Base-by-base conservation (phyloP, 441 rosid genomes). In the Eutrema salsugineum region DNA sequence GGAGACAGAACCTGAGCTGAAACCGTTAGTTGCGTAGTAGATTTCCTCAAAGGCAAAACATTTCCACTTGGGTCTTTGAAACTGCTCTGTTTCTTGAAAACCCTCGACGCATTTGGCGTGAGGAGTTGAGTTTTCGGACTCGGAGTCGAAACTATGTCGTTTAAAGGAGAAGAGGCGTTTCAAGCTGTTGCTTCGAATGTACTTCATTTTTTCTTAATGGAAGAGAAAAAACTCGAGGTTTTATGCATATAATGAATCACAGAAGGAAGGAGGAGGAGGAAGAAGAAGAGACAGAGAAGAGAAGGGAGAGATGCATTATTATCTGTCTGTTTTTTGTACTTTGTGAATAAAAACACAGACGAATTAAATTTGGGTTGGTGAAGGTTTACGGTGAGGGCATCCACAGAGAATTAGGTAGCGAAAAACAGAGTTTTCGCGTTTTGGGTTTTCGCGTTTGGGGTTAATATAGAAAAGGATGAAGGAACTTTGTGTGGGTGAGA, bases 41-140 rank as follows among this genome's bases (percentile, higher is more conserved):
- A 94, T 90, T 85, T 94, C 96, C 14, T 88, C 85, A 70, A 78
- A 89, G 46, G 98, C 85, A 87, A 89, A 92, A 83, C 99, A 92
- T 84, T 79, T 90, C 99, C 98, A 94, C 2, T 89, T 72, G 82
- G 98, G 97, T 83, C 78, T 83, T 39, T 78, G 82, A 49, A 78
- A 68, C 61, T 71, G 68, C 47, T 79, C 81, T 64, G 81, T 38
- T 59, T 63, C 85, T 61, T 68, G 74, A 60, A 73, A 83, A 76
- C 70, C 24, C 39, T 64, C 70, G 68, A 63, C 24, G 68, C 60
- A 73, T 39, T 63, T 76, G 33, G 24, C 66, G 14, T 66, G 81
- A 54, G 64, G 63, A 35, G 43, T 11, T 67, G 70, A 66, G 56
- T 59, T 71, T 5, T 49, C 66, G 3, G 79, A 78, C 56, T 63